phyloP scores from a whole-genome alignment of 305 asterid genomes.

The Fraxinus nigra region DNA sequence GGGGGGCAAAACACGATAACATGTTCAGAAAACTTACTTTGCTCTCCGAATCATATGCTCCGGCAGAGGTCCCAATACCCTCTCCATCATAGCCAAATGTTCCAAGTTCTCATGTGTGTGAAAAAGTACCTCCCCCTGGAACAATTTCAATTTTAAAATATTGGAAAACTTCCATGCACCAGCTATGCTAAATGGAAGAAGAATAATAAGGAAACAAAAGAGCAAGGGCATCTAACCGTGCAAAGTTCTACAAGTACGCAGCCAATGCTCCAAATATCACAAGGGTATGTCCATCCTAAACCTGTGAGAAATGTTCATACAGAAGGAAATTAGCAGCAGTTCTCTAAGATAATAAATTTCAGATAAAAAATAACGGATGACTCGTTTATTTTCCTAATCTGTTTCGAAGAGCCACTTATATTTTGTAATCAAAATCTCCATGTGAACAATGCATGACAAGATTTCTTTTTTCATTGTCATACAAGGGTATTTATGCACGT shows the following conservation, averaged over 20 bases:
- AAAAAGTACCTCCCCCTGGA: constrained; percentile 74
- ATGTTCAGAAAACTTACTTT: constrained; percentile 39
- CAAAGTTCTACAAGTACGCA: constrained; percentile 82
- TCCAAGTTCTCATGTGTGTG: constrained; percentile 89
- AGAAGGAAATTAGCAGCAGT: neutral
- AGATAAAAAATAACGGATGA: neutral
- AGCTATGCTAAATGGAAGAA: neutral
- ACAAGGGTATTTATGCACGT: neutral
- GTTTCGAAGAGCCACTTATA: neutral
- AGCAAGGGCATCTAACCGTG: constrained; percentile 52
- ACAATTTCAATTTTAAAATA: constrained; percentile 18
- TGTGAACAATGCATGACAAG: neutral
- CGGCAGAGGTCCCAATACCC: constrained; percentile 74
- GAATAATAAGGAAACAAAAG: neutral
- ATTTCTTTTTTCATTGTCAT: neutral
- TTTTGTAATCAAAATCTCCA: neutral
- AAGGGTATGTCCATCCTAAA: constrained; percentile 82
- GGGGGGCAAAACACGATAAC: neutral
- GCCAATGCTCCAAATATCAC: constrained; percentile 92
- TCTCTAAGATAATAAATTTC: neutral
- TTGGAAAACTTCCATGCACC: constrained; percentile 1
- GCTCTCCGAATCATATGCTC: constrained; percentile 69
- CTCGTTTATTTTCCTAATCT: neutral
- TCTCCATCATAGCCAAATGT: constrained; percentile 98
- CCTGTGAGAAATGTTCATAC: constrained; percentile 39